A percentile compares a stretch with the other conserved stretches of the same genome.
Conservation (phyloP, 2,329 filamentous ascomycete genomes). For the Trichoderma aggressivum region DNA sequence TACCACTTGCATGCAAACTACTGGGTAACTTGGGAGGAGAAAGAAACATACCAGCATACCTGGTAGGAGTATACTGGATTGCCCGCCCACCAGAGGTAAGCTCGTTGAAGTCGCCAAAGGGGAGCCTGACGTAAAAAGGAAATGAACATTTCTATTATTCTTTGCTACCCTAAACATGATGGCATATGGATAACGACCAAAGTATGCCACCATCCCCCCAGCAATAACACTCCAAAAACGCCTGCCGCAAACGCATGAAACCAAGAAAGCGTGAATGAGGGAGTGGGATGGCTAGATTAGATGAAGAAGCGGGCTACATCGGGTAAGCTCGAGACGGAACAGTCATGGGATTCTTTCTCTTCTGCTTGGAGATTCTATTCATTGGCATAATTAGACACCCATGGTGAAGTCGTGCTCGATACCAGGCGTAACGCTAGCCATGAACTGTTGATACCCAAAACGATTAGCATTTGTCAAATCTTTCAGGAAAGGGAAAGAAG, state of each 20-base stretch:
- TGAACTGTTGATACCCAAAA: constrained; percentile 49
- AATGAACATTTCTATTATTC: not conserved
- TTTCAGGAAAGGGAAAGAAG: not conserved
- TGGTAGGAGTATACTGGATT: not conserved
- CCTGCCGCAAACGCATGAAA: not conserved
- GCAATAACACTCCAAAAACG: not conserved
- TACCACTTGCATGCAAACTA: not conserved
- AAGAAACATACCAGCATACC: not conserved
- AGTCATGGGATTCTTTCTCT: not conserved
- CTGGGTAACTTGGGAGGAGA: not conserved
- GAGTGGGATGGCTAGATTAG: not conserved
- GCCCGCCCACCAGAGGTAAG: not conserved
- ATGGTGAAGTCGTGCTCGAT: constrained; percentile 99
- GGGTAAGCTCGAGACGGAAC: not conserved
- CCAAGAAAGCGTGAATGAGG: not conserved
- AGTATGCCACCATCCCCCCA: not conserved
- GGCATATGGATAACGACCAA: not conserved
- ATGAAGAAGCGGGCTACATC: not conserved
- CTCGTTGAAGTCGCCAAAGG: not conserved
- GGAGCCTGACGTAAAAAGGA: not conserved
- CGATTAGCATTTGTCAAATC: not conserved
- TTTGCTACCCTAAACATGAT: not conserved
- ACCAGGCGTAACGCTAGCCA: constrained; percentile 87
- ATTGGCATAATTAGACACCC: constrained; percentile 62
- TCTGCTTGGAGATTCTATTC: not conserved